phyloP scores from a whole-genome alignment of 2,329 filamentous ascomycete genomes.

The Atkinsonella texensis region DNA sequence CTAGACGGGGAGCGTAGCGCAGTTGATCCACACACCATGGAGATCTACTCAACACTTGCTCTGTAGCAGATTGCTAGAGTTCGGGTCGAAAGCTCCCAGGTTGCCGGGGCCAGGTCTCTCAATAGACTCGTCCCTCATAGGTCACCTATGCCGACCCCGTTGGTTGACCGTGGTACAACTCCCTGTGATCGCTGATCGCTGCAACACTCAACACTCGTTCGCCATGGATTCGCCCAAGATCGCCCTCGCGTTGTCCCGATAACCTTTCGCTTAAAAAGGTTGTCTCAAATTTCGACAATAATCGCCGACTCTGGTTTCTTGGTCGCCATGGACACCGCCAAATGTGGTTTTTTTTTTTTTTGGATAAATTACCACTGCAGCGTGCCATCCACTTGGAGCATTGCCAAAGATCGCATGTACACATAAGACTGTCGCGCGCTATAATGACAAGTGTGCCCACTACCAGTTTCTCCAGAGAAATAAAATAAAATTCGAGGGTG shows the following conservation, averaged over 20 bases:
- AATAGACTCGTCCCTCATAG: too few species aligned
- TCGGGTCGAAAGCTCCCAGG: not conserved
- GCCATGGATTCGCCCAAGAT: not conserved
- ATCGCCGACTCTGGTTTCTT: not conserved
- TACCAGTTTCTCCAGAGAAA: not conserved
- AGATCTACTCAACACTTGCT: not conserved
- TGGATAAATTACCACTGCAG: not conserved
- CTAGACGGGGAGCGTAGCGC: conserved; percentile 1
- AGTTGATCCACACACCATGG: not conserved
- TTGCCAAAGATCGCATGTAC: not conserved
- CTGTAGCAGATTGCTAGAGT: not conserved
- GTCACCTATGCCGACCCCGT: too few species aligned
- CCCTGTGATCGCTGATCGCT: not conserved
- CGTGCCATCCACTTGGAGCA: not conserved
- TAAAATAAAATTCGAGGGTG: not conserved
- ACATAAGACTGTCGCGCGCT: not conserved
- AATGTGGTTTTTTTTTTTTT: not conserved
- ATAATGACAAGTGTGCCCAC: not conserved
- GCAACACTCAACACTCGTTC: not conserved
- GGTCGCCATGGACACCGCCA: not conserved
- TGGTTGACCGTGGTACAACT: not conserved
- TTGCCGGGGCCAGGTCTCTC: too few species aligned
- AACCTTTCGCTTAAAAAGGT: not conserved
- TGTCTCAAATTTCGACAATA: not conserved
- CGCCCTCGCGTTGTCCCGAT: not conserved